Evolutionary conservation across 176 grass and related monocot species (phyloP).

Genomic region (Miscanthus lutarioriparius): DNA sequence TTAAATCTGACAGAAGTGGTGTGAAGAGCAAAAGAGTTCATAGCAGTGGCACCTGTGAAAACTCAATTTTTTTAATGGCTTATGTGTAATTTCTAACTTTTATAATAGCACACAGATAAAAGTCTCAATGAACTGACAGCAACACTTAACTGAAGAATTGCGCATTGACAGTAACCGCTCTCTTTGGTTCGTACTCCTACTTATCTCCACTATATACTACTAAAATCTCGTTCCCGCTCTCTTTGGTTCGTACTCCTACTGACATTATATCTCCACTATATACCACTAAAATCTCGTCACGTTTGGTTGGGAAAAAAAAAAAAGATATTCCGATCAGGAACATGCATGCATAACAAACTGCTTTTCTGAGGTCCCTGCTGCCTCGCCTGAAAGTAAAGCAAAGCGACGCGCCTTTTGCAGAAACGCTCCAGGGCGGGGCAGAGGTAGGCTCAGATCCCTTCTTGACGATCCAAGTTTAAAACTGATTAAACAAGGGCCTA

Average conservation of each 20-base stretch:
- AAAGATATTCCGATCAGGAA: slow-evolving; percentile 39
- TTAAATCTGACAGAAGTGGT: too few species aligned
- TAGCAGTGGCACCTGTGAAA: too few species aligned
- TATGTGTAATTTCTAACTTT: too few species aligned
- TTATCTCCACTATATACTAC: slow-evolving; percentile 19
- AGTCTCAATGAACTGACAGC: too few species aligned
- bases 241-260: background rate
- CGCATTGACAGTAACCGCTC: background rate
- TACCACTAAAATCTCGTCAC: slow-evolving; percentile 25
- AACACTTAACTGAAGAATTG: slow-evolving; percentile 31
- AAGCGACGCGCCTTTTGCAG: slow-evolving; percentile 58
- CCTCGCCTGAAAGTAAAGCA: slow-evolving; percentile 33
- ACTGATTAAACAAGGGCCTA: slow-evolving; percentile 53
- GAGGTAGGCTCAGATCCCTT: slow-evolving; percentile 52
- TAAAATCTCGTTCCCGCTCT: slow-evolving; percentile 23
- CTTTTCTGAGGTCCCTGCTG: slow-evolving; percentile 38
- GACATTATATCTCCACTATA: slow-evolving; percentile 31
- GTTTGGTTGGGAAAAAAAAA: background rate
- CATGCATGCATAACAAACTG: slow-evolving; percentile 29
- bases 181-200: background rate
- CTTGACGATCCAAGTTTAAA: slow-evolving; percentile 73
- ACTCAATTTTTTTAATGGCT: too few species aligned
- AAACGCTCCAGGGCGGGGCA: slow-evolving; percentile 18
- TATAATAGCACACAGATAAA: too few species aligned
- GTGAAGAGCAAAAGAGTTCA: too few species aligned